phyloP scores from a whole-genome alignment of 441 rosid genomes.

The Jatropha multifida region DNA sequence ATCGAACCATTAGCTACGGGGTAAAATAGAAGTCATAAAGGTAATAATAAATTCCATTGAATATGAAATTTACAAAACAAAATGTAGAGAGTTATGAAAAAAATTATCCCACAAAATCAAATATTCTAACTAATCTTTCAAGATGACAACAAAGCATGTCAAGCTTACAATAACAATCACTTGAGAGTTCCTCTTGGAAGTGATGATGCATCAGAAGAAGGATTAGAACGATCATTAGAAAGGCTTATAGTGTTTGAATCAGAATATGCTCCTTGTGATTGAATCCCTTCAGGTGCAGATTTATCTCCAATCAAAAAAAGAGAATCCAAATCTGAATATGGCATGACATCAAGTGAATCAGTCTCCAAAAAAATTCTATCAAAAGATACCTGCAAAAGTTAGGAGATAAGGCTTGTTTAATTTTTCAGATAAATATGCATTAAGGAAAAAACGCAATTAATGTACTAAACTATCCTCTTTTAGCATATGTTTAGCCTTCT shows the following conservation, averaged over 20 bases:
- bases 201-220: conserved; percentile 31
- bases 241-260: conserved; percentile 22
- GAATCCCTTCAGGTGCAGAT: conserved; percentile 31
- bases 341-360: conserved; percentile 91
- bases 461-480: conserved; percentile 56
- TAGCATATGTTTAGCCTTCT: conserved; percentile 67
- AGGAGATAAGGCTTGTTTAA: conserved; percentile 10
- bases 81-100: too few relatives aligned
- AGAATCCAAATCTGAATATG: conserved; percentile 44
- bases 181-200: conserved; percentile 54
- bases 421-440: background rate
- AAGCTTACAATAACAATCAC: too few relatives aligned
- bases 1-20: too few relatives aligned
- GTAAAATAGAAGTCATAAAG: too few relatives aligned
- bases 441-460: conserved; percentile 9
- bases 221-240: conserved; percentile 23
- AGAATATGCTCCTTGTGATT: conserved; percentile 30
- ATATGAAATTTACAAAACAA: too few relatives aligned
- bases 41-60: too few relatives aligned
- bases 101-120: too few relatives aligned
- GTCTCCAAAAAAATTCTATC: conserved; percentile 88
- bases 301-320: conserved; percentile 54
- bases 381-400: conserved; percentile 54
- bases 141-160: too few relatives aligned
- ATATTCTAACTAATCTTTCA: too few relatives aligned